Evolutionary conservation across 352 stramenopile species (phyloP), one percentile per base, ranked within the genome.

Genomic region (Phytophthora sp.): DNA sequence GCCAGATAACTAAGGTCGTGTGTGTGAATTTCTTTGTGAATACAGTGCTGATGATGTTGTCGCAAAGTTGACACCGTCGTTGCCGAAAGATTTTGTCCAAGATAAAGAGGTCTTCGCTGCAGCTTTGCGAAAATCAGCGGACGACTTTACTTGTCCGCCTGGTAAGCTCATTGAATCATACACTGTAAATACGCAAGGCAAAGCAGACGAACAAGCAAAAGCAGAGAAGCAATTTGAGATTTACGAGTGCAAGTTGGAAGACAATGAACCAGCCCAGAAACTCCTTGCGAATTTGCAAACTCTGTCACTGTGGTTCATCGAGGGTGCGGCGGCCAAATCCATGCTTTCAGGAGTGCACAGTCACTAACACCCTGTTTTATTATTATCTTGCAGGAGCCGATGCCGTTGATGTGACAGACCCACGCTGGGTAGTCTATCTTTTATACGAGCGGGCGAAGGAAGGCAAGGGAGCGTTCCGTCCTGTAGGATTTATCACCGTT

Each of bases 301-400:
- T 26, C 61, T 82, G 44, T 74, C 87, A 61, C 63, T 91, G 13
- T 95, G 84, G 84, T 94, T 94, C 61, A 94, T 95, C 53, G 87
- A 95, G 89, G 87, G 87, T 76, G n/a, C 4, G 45, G 32, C 18
- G 37, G 34, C 15, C 24, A 13, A 24, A 5, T 24, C 18, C 1
- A 23, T 42, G 20, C 46, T 24, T 11, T 24, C 15, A 61, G 5
- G 30, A 60, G 26, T 17, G 10, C 15, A 17, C 6, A 12, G 42
- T 28, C 42, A 35, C 28, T 51, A 2, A 20, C 24, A 17, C n/a
- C n/a, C n/a, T n/a, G n/a, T n/a, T n/a, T n/a, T n/a, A n/a, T n/a
- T n/a, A n/a, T n/a, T n/a, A n/a, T n/a, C n/a, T n/a, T n/a, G 24
- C 38, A 90, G 82, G 82, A 15, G 87, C 87, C 10, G 84, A 93